Conservation (phyloP, 306 rosid genomes). For the Cucurbita argyrosperma region DNA sequence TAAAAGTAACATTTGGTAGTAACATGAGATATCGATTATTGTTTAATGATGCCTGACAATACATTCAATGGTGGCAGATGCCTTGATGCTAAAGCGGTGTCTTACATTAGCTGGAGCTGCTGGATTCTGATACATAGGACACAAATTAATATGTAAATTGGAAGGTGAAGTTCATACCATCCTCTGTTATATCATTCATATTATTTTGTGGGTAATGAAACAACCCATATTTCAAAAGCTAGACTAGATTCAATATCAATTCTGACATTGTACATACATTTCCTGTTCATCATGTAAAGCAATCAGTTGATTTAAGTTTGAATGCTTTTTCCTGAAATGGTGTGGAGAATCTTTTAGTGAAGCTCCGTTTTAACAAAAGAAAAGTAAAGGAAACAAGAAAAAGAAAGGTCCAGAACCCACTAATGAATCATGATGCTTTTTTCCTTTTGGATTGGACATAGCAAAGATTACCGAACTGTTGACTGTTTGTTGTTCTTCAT, state of each 20-base stretch:
- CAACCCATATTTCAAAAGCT: background rate
- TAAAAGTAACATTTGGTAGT: background rate
- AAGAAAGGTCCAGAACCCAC: background rate
- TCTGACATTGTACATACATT: constrained; percentile 3
- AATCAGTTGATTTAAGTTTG: background rate
- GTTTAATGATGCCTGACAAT: background rate
- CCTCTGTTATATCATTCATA: background rate
- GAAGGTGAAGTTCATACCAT: background rate
- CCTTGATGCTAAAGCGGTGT: background rate
- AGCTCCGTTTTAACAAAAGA: background rate
- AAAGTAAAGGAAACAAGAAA: background rate
- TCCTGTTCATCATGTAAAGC: constrained; percentile 5
- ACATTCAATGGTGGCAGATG: constrained; percentile 3
- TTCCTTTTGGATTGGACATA: background rate
- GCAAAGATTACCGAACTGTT: background rate
- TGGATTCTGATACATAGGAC: constrained; percentile 1
- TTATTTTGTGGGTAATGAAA: background rate
- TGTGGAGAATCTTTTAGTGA: background rate
- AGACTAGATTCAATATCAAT: background rate
- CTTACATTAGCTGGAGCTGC: constrained; percentile 1
- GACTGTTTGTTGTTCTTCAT: background rate
- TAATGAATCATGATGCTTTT: background rate
- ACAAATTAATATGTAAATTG: background rate
- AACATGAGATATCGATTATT: background rate
- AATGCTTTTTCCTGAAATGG: background rate